These are phyloP conservation scores for Phalaenopsis equestris DNA, from an alignment of 106 monocot species.

Conservation along the genomic window DNA sequence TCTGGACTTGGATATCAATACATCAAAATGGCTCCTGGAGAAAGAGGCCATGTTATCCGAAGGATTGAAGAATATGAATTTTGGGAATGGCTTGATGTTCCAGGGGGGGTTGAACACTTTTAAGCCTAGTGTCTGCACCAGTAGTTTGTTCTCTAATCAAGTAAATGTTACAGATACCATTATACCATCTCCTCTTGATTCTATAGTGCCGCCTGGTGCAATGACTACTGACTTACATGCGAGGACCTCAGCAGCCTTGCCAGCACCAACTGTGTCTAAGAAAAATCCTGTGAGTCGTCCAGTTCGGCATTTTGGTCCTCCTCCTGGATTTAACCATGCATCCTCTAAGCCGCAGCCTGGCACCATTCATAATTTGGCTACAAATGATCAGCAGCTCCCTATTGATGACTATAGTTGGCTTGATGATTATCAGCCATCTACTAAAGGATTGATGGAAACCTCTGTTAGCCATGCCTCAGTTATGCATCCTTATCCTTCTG, in stretches of 20 bases:
- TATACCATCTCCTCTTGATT: constrained; percentile 49
- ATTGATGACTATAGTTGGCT: constrained; percentile 87
- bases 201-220: constrained; percentile 19
- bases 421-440: constrained; percentile 57
- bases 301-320: constrained; percentile 68
- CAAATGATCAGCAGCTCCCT: constrained; percentile 20
- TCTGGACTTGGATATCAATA: constrained; percentile 24
- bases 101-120: constrained; percentile 20
- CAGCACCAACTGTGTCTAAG: constrained; percentile 23
- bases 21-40: constrained; percentile 40
- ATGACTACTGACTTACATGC: constrained; percentile 16
- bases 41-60: constrained; percentile 35
- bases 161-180: constrained; percentile 9
- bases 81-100: constrained; percentile 35
- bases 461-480: constrained; percentile 14
- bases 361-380: background rate
- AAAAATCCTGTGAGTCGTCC: constrained; percentile 81
- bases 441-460: constrained; percentile 14
- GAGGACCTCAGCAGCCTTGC: constrained; percentile 22
- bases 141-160: constrained; percentile 11
- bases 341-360: constrained; percentile 33
- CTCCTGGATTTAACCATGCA: constrained; percentile 70
- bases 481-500: constrained; percentile 4
- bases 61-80: constrained; percentile 30
- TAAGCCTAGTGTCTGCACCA: constrained; percentile 8